Base-by-base conservation (phyloP, 306 rosid species). In the Fagus sylvatica region DNA sequence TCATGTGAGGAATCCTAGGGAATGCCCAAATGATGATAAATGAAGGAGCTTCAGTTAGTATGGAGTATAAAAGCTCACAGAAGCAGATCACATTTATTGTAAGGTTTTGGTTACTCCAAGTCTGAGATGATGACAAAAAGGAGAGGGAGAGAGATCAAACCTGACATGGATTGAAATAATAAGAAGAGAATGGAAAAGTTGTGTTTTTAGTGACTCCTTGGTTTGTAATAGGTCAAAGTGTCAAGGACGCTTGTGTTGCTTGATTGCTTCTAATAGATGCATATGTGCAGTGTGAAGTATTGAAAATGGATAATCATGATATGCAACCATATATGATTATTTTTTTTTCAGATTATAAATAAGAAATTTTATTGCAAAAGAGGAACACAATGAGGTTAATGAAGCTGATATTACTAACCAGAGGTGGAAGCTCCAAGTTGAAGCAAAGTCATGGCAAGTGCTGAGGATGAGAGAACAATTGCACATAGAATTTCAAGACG, bases 401-500 rank as follows among this genome's bases (percentile, higher is more conserved):
- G 13, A 59, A 46, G 40, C 2, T 4, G 7, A 30, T 51, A 10
- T 54, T 43, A 77, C 79, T 55, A 5, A 82, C 79, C 79, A 3
- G 85, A 57, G 53, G 77, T 49, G 68, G 76, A 77, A 48, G 73
- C 68, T 33, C 62, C 76, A 9, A 54, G 37, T 1, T 10, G 70
- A 54, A 77, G 59, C 79, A 70, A 77, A 68, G 60, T 39, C 22
- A 82, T 73, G 73, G 34, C 48, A 7, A 82, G 66, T 5, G 76
- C 85, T 4, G 67, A 49, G 41, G 75, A 55, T 17, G 79, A 68
- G 69, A 77, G 79, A 82, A 77, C 53, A 16, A 82, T 68, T 10
- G 82, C 82, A 51, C 82, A 68, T 3, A 77, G 59, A 2, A 46
- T 56, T 60, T 82, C 85, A 8, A 82, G 76, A 28, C 76, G 76